A percentile compares a stretch with the other conserved stretches of the same genome.
Evolutionary conservation across 306 rosid species (phyloP).

Genomic region (Cucumis hystrix): DNA sequence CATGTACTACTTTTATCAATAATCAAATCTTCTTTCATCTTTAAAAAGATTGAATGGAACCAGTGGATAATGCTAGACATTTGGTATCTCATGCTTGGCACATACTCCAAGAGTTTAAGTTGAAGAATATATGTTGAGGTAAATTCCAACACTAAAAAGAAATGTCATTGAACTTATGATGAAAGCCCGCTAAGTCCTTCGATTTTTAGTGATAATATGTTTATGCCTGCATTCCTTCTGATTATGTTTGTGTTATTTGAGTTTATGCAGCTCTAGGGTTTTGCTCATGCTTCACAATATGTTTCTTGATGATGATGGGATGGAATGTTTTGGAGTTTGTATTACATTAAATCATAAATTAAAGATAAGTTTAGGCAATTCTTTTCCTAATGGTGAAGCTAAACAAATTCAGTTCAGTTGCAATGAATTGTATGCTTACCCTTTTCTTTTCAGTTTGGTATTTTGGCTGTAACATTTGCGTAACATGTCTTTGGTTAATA

Average conservation of each 20-base stretch:
- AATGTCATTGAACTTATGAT: not conserved
- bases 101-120: constrained; percentile 70
- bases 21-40: not conserved
- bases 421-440: too few species aligned
- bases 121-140: constrained; percentile 94
- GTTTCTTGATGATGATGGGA: constrained; percentile 14
- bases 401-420: too few species aligned
- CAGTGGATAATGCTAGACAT: constrained; percentile 81
- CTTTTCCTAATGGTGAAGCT: too few species aligned
- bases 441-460: too few species aligned
- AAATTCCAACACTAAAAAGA: not conserved
- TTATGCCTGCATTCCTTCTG: too few species aligned
- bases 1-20: not conserved
- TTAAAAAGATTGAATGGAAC: constrained; percentile 63
- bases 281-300: constrained; percentile 63
- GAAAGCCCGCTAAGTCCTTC: not conserved
- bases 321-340: not conserved
- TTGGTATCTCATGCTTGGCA: constrained; percentile 77
- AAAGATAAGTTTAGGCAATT: too few species aligned
- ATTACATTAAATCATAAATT: not conserved
- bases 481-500: too few species aligned
- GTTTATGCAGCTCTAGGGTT: constrained; percentile 89
- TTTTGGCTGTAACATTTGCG: too few species aligned
- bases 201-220: not conserved
- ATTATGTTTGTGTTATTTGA: constrained; percentile 2